Evolutionary conservation across 306 rosid genomes (phyloP), one percentile per base, ranked within the genome.

Genomic region (Amphicarpaea edgeworthii): DNA sequence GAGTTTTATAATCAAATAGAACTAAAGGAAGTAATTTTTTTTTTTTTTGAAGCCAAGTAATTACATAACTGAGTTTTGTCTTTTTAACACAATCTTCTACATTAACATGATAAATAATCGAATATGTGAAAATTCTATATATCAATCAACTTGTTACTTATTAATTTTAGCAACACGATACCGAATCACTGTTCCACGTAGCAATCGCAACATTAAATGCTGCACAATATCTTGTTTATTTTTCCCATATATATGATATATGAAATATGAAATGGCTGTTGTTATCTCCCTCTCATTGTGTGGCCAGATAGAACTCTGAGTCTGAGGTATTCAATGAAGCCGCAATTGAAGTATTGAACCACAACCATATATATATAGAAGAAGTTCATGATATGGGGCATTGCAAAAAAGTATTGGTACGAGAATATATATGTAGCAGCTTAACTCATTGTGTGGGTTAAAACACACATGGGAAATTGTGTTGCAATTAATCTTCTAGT

Each of bases 381-480:
- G 46, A 79, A 49, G 26, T 54, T 76, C 26, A 21, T 41, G 59
- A 32, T 24, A 37, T 54, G 68, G 68, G 26, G 9, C 49, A 63
- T 38, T n/a, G 24, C 57, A 34, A 5, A 15, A 71, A 15, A 49
- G 8, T 3, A 12, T 3, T 55, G 69, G 64, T 24, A 66, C 47
- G 45, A 62, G 38, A 72, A 54, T 62, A 11, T 3, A 20, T 15
- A 11, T 3, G 19, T 4, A 46, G 58, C 1, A 42, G 47, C 8
- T 45, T n/a, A n/a, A n/a, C n/a, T 75, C 5, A 1, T 30, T 4
- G 40, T 62, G 79, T 64, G 80, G 79, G 59, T 72, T 58, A 12
- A 49, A 60, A 42, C 21, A 19, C 8, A 24, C 83, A 41, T 77
- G 6, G 85, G 61, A 53, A 84, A 61, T 72, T 77, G 80, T 80